Percentiles rank a stretch among this genome's conserved stretches.
These are phyloP conservation scores for Penicillium corylophilum DNA, from an alignment of 2,329 filamentous ascomycete genomes.

Conservation along the genomic window DNA sequence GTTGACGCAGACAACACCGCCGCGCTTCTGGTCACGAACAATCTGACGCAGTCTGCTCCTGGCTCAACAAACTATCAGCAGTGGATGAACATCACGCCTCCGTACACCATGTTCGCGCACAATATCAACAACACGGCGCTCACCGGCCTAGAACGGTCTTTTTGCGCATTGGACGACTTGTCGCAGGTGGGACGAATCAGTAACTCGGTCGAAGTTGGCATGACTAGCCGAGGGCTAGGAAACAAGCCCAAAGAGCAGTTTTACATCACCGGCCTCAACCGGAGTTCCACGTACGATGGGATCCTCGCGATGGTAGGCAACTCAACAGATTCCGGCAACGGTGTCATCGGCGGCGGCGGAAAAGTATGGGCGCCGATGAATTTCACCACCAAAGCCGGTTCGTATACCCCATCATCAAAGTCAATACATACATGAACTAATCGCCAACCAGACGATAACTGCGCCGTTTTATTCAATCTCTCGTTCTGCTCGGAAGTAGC, in stretches of 20 bases:
- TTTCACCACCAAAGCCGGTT: conserved; percentile 79
- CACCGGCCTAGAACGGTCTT: conserved; percentile 72
- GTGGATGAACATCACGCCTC: conserved; percentile 60
- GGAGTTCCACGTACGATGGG: conserved; percentile 68
- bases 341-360: conserved; percentile 69
- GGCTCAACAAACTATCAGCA: conserved; percentile 51
- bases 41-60: conserved; percentile 54
- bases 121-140: conserved; percentile 60
- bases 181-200: conserved; percentile 65
- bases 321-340: conserved; percentile 54
- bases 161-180: conserved; percentile 71
- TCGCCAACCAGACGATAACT: conserved; percentile 66
- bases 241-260: conserved; percentile 83
- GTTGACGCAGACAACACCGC: conserved; percentile 81
- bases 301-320: conserved; percentile 66
- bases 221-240: conserved; percentile 67
- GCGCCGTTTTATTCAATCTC: conserved; percentile 82
- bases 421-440: conserved; percentile 20
- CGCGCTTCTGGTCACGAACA: conserved; percentile 74
- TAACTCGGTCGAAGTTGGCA: conserved; percentile 58
- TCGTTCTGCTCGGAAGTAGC: conserved; percentile 84
- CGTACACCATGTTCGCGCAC: conserved; percentile 76
- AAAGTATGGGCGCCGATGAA: conserved; percentile 68
- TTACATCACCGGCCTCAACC: conserved; percentile 72
- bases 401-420: neutral